Evolutionary conservation across 1,284 basidiomycete species (phyloP), one percentile per base, ranked within the genome.

Genomic region (Naganishia cerealis): DNA sequence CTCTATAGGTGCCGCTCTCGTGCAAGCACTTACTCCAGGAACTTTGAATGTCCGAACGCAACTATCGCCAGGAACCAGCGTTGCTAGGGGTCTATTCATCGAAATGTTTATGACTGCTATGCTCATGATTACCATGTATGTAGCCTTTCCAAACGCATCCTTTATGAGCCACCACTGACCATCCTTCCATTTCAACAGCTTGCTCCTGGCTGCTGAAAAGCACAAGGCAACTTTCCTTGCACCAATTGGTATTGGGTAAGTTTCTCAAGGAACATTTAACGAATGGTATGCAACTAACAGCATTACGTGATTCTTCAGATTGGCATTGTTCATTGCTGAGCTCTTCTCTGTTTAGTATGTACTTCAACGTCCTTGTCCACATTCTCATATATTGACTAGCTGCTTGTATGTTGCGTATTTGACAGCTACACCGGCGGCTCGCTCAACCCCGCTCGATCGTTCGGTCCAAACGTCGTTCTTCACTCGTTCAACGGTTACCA

Each of bases 381-480:
- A 29, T 33, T 24, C 21, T 16, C 43, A 46, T 7, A 8, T 46
- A 16, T n/a, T 42, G 6, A 33, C 50, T 26, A 5, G 5, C 29
- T 40, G 16, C 7, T 24, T 15, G 43, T 33, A 24, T 1, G 0
- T 24, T 40, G 29, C 50, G 42, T 7, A 29, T 48, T 46, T 33
- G 21, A 9, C 38, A 63, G 61, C 71, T 81, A 79, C 72, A 80
- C 79, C 38, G 79, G 80, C 38, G 80, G 79, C 13, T 78, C 79
- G 2, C 73, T 81, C 59, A 81, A 81, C 71, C 80, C 80, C 0
- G 71, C 90, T 18, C 85, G 89, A 71, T 81, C 88, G 0, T 90
- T 90, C 75, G 90, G 89, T 13, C 90, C 90, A 0, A 86, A 87
- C 2, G 87, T 86, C n/a, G 82, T 90, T 52, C 82, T 85, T 1